These are phyloP conservation scores for Cystobasidium slooffiae DNA, from an alignment of 1,284 basidiomycete genomes.

Conservation along the genomic window DNA sequence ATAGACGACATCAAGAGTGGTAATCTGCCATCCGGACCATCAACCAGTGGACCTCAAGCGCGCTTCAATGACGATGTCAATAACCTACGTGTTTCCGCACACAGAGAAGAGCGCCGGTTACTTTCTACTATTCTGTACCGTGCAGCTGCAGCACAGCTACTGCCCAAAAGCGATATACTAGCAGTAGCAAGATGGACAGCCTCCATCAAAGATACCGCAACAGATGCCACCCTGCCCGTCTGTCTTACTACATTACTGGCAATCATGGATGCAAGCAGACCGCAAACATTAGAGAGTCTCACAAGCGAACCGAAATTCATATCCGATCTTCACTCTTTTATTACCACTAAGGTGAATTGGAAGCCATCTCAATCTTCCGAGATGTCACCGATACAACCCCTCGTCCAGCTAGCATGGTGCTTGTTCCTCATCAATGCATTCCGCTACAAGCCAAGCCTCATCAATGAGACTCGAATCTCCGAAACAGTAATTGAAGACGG, in stretches of 20 bases:
- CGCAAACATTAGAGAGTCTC: slow-evolving; percentile 50
- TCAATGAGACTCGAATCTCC: slow-evolving; percentile 65
- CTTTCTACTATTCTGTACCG: slow-evolving; percentile 65
- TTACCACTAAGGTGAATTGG: slow-evolving; percentile 58
- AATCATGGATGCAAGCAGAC: slow-evolving; percentile 65
- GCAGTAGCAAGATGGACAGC: slow-evolving; percentile 23
- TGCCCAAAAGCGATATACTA: slow-evolving; percentile 40
- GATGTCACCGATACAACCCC: slow-evolving; percentile 74
- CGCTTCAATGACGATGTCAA: slow-evolving; percentile 69
- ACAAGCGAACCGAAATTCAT: slow-evolving; percentile 54
- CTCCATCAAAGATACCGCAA: slow-evolving; percentile 6
- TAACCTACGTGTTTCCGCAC: slow-evolving; percentile 68
- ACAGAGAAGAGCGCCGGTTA: slow-evolving; percentile 71
- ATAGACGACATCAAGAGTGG: slow-evolving; percentile 52
- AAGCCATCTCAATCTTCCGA: slow-evolving; percentile 64
- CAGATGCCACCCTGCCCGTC: slow-evolving; percentile 54
- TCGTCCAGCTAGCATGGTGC: slow-evolving; percentile 81
- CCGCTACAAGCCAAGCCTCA: slow-evolving; percentile 67
- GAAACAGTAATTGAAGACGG: slow-evolving; percentile 74
- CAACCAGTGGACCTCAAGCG: slow-evolving; percentile 58
- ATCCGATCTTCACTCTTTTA: slow-evolving; percentile 53
- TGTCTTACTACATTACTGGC: slow-evolving; percentile 69
- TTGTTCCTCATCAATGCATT: slow-evolving; percentile 77
- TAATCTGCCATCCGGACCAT: slow-evolving; percentile 60
- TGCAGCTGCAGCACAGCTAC: slow-evolving; percentile 17